Conservation (phyloP, 2,329 filamentous ascomycete species). For the Kalmusia sp. region DNA sequence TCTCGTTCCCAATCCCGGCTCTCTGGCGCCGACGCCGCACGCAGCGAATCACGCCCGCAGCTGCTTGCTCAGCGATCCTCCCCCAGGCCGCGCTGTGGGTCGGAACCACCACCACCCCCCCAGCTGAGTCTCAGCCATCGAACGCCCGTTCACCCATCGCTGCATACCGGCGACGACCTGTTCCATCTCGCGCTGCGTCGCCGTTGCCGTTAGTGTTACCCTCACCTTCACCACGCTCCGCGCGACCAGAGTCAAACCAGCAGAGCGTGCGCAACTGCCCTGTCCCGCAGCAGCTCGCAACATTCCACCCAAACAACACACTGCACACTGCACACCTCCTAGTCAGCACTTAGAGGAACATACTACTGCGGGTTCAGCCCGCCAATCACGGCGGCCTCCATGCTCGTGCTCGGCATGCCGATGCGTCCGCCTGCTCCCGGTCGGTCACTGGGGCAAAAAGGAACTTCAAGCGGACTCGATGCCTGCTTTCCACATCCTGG, state of each 20-base stretch:
- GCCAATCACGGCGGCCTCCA: conserved; percentile 20
- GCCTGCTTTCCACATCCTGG: background rate
- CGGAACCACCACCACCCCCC: conserved; percentile 4
- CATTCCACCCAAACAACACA: conserved; percentile 2
- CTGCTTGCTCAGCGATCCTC: background rate
- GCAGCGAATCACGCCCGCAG: conserved; percentile 7
- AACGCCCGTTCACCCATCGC: conserved; percentile 22
- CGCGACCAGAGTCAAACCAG: background rate
- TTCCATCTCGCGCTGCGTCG: background rate
- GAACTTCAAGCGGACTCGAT: conserved; percentile 8
- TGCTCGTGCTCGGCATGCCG: conserved; percentile 23
- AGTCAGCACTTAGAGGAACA: conserved; percentile 27
- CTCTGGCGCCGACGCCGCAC: conserved; percentile 23
- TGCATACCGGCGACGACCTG: background rate
- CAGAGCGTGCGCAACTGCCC: background rate
- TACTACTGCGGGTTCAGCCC: conserved; percentile 11
- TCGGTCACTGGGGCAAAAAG: conserved; percentile 17
- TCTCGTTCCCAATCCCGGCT: conserved; percentile 22
- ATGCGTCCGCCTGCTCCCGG: conserved; percentile 11
- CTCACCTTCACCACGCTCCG: conserved; percentile 4
- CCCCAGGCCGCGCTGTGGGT: conserved; percentile 1
- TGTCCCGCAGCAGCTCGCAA: background rate
- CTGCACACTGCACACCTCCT: conserved; percentile 13
- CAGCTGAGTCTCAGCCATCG: conserved; percentile 14
- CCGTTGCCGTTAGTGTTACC: conserved; percentile 1